Percentiles rank a stretch among this genome's conserved stretches.
Conservation (phyloP, 331 rosid genomes). For the Prunus yedoensis region DNA sequence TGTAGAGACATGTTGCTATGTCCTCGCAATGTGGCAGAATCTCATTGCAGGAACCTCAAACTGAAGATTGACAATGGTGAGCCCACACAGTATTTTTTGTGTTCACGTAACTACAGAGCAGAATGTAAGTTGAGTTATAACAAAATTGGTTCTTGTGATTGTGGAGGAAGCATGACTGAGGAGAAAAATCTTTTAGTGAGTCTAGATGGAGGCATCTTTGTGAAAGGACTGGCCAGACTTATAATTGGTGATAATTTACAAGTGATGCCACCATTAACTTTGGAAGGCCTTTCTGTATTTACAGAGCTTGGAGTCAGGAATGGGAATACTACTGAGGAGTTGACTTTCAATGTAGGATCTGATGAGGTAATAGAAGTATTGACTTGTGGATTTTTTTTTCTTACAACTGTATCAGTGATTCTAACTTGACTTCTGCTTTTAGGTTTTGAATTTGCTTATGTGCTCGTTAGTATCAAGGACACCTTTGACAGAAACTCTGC, state of each 20-base stretch:
- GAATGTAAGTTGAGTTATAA: too few species aligned
- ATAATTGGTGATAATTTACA: slow-evolving; percentile 11
- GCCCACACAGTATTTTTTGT: background rate
- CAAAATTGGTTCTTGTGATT: too few species aligned
- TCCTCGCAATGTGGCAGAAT: slow-evolving; percentile 1
- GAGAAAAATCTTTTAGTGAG: too few species aligned
- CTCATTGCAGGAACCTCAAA: slow-evolving; percentile 9
- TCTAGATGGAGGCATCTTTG: background rate
- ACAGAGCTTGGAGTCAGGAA: slow-evolving; percentile 4
- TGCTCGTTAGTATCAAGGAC: background rate
- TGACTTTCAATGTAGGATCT: background rate
- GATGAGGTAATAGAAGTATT: background rate
- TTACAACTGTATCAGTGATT: too few species aligned
- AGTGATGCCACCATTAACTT: background rate
- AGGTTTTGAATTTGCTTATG: background rate
- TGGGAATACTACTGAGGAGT: background rate
- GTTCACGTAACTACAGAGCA: background rate
- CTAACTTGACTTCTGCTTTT: too few species aligned
- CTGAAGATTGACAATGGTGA: slow-evolving; percentile 3
- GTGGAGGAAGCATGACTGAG: too few species aligned
- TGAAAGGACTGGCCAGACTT: background rate
- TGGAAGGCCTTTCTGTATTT: background rate
- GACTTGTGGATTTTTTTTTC: too few species aligned
- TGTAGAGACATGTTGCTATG: slow-evolving; percentile 16
- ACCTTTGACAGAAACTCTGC: background rate